These are phyloP conservation scores for Lachnellula arida DNA, from an alignment of 2,329 filamentous ascomycete species.

Conservation along the genomic window DNA sequence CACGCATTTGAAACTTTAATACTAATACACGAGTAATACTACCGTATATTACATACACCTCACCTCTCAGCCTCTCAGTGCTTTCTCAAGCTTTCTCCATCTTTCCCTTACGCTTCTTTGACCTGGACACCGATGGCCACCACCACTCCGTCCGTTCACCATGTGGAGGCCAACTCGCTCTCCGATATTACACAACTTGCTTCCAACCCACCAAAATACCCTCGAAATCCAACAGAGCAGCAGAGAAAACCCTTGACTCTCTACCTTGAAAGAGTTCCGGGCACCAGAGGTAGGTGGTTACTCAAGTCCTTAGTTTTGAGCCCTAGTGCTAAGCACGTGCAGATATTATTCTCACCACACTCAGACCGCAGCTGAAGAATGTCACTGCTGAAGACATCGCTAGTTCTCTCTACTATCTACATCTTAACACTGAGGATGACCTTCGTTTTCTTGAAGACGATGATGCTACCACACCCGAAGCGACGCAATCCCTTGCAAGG, in stretches of 20 bases:
- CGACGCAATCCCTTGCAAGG: not conserved
- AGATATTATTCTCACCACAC: conserved; percentile 90
- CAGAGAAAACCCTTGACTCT: conserved; percentile 69
- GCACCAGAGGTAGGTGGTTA: conserved; percentile 67
- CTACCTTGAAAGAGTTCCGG: conserved; percentile 91
- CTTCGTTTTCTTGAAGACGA: conserved; percentile 35
- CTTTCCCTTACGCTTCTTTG: not conserved
- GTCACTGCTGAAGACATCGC: conserved; percentile 84
- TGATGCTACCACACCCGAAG: conserved; percentile 7
- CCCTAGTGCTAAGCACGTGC: conserved; percentile 13
- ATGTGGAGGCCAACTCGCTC: conserved; percentile 75
- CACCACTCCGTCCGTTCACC: not conserved
- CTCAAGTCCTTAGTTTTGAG: not conserved
- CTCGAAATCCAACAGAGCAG: conserved; percentile 67
- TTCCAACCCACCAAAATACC: conserved; percentile 80
- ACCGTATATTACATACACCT: too few species aligned
- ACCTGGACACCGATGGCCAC: conserved; percentile 14
- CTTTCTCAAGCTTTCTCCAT: not conserved
- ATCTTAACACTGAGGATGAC: conserved; percentile 65
- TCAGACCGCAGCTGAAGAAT: conserved; percentile 83
- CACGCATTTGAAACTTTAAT: too few species aligned
- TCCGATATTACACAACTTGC: conserved; percentile 76
- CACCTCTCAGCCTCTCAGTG: too few species aligned
- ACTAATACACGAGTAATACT: not conserved
- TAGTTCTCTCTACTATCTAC: conserved; percentile 86